Percentiles rank a stretch among this genome's conserved stretches.
Conservation (phyloP, 2,329 filamentous ascomycete species). For the Tolypocladium tropicale region DNA sequence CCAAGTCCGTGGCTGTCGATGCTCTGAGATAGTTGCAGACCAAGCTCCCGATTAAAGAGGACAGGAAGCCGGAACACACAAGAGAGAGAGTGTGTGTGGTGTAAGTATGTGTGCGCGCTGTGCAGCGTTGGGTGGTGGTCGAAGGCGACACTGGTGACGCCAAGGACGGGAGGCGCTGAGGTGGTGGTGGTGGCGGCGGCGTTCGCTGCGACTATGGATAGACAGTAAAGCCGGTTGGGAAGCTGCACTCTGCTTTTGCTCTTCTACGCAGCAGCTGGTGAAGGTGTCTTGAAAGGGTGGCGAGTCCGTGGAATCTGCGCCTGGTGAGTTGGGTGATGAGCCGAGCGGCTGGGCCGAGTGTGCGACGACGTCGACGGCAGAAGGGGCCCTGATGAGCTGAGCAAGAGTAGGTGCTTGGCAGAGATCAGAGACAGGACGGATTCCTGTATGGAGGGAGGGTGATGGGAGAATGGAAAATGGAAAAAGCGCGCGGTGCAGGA, state of each 20-base stretch:
- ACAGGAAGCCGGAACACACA: neutral
- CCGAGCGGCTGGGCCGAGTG: neutral
- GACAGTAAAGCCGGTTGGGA: neutral
- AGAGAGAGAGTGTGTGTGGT: too few species aligned
- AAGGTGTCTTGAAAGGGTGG: neutral
- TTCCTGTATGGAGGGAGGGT: neutral
- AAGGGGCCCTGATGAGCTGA: neutral
- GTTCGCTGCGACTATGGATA: neutral
- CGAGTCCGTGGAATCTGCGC: too few species aligned
- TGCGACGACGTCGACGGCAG: neutral
- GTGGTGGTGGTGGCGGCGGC: neutral
- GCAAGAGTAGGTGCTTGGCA: neutral
- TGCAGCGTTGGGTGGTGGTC: neutral
- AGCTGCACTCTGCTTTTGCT: neutral
- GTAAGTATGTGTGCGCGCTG: too few species aligned
- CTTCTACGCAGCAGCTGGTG: neutral
- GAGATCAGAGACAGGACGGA: neutral
- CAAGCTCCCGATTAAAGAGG: neutral
- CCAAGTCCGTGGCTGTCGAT: neutral
- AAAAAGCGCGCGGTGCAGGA: constrained; percentile 1
- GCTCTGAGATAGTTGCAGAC: neutral
- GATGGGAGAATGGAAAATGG: constrained; percentile 2
- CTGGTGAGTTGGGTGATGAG: neutral
- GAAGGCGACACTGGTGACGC: neutral
- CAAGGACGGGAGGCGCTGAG: neutral